Evolutionary conservation across 148 eudicot species (phyloP), one percentile per base, ranked within the genome.

Genomic region (Chenopodium suecicum): DNA sequence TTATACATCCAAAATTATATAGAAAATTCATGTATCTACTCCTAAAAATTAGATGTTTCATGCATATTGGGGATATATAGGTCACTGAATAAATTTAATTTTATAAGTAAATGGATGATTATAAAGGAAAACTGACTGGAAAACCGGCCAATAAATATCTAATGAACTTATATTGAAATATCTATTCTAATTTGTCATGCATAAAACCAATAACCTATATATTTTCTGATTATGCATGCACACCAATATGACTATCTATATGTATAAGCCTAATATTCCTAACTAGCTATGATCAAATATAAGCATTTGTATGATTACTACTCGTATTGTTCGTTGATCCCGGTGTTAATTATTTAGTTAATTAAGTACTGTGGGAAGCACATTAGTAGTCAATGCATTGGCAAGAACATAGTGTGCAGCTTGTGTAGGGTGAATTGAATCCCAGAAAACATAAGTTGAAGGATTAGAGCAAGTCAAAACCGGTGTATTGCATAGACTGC

Each of bases 381-480:
- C 32, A 64, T 54, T 68, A 34, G 70, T 14, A 16, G 17, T 29
- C 50, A 83, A 31, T 37, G 79, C 50, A 71, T 77, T 67, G 27
- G 91, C 88, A 85, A 85, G 63, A 41, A 76, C 12, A 10, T 23
- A 34, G 46, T 83, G 79, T 50, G 88, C 68, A 34, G 90, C 87
- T 85, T 90, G 78, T 27, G 90, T 82, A 0, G 91, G 91, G 50
- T 91, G 92, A 65, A 82, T 85, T 3, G 88, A 70, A 73, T 88
- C 91, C 83, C 83, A 89, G 73, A 91, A 89, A 17, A 89, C 65
- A 73, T 74, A 85, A 79, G 70, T 78, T 48, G 88, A 78, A 12
- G 87, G 77, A 82, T 88, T 84, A 7, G 80, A 71, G 70, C 90
- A 88, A 1, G 58, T 67, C 29, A 19, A 65, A 14, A 10, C 73